A percentile compares a stretch with the other conserved stretches of the same genome.
phyloP scores from a whole-genome alignment of 345 rosid genomes.

The Citrus glauca region DNA sequence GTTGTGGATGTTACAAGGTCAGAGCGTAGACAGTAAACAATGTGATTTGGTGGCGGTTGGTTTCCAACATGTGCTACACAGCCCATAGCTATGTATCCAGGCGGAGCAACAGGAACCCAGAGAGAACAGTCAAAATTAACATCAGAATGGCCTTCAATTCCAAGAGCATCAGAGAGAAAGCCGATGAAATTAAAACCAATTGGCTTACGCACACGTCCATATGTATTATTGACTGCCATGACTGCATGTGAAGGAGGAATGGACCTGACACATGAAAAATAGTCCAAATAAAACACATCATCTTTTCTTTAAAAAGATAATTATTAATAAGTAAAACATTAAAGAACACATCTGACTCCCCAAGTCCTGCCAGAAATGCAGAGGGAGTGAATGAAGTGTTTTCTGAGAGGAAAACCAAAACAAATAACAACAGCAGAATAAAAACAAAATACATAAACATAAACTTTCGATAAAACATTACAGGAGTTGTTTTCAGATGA shows the following conservation, averaged over 20 bases:
- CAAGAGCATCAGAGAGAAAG: conserved; percentile 56
- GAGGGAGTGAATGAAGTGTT: not conserved
- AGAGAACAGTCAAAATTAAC: conserved; percentile 66
- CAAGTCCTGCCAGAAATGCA: not conserved
- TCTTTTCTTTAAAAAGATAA: not conserved
- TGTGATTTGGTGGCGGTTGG: conserved; percentile 76
- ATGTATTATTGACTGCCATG: conserved; percentile 84
- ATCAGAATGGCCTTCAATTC: conserved; percentile 35
- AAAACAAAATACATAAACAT: not conserved
- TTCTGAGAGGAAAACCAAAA: not conserved
- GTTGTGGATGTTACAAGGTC: conserved; percentile 89
- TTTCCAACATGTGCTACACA: conserved; percentile 84
- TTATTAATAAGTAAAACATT: not conserved
- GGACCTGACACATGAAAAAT: conserved; percentile 53
- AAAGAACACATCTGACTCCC: not conserved
- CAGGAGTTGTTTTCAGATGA: not conserved
- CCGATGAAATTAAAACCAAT: conserved; percentile 69
- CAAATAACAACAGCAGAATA: not conserved
- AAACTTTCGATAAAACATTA: not conserved
- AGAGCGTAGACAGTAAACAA: conserved; percentile 85
- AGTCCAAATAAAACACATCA: not conserved
- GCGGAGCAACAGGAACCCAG: conserved; percentile 96
- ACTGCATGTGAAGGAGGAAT: conserved; percentile 96
- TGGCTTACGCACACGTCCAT: conserved; percentile 97
- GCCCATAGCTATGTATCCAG: conserved; percentile 82